Base-by-base conservation (phyloP, 176 grass and related monocot species). In the Carex cristatella region DNA sequence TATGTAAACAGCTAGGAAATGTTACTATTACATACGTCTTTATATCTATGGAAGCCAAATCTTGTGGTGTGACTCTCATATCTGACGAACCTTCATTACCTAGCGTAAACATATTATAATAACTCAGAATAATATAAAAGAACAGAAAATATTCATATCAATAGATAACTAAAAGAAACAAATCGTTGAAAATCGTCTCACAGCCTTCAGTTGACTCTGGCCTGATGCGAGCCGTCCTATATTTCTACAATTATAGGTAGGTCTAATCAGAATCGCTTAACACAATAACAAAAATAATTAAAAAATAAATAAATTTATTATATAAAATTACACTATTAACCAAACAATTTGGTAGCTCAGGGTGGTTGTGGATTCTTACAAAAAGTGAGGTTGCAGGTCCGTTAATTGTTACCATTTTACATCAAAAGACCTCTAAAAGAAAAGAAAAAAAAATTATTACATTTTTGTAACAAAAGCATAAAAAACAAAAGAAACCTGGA, bases 191-290 rank as follows among this genome's bases (percentile, higher is more conserved):
- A 78, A 57, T 57, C 18, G 80, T 65, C 23, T 18, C 8, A 90
- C 42, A 84, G 95, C 95, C 95, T 95, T 97, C 94, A 66, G 71
- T 86, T 53, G 92, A 74, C 8, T 95, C 89, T 82, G 93, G 91
- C 66, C 75, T 92, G 88, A 90, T 87, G 18, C 89, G 91, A 81
- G 95, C 93, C 68, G 93, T 93, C 65, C 93, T 90, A 86, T 93
- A 95, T 87, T 98, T 98, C 95, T 98, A 88, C 80, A 92, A 75
- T 27, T 89, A 57, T 57, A 78, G 13, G 28, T 3, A 56, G 28
- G 10, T 57, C 74, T 78, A 78, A 78, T 78, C 74, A 78, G 74
- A 57, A 78, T 78, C 11, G 4, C 74, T 33, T 33, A 57, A 74
- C 28, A 57, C 10, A 77, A 14, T 55, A 48, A 83, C 1, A 65